phyloP scores from a whole-genome alignment of 148 eudicot genomes.

The Agrostemma githago region DNA sequence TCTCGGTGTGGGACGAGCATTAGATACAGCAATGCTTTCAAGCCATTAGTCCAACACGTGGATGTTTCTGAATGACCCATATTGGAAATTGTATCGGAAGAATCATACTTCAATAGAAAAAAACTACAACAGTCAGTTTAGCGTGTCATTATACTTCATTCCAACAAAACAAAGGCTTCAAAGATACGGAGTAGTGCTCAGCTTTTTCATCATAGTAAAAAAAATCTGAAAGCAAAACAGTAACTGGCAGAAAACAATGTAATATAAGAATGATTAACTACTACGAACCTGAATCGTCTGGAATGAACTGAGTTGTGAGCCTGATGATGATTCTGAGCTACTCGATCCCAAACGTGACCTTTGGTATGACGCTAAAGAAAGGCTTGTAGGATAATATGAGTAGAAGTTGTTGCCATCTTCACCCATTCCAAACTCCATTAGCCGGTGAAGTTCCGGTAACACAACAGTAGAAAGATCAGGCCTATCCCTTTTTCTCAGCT shows the following conservation, averaged over 20 bases:
- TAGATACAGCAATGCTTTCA: too few species aligned
- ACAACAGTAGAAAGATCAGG: slow-evolving; percentile 60
- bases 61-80: too few species aligned
- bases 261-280: neutral
- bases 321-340: slow-evolving; percentile 3
- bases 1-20: too few species aligned
- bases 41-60: too few species aligned
- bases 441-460: slow-evolving; percentile 54
- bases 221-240: neutral
- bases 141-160: neutral
- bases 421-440: slow-evolving; percentile 31
- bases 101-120: neutral
- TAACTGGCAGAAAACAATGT: neutral
- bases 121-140: neutral
- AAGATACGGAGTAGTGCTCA: too few species aligned
- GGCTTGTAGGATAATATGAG: slow-evolving; percentile 10
- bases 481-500: slow-evolving; percentile 69
- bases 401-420: slow-evolving; percentile 18
- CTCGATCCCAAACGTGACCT: slow-evolving; percentile 5
- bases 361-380: slow-evolving; percentile 8
- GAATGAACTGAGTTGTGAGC: slow-evolving; percentile 9
- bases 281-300: slow-evolving; percentile 24
- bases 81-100: neutral
- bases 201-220: neutral
- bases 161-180: too few species aligned